Conservation (phyloP, 176 grass and related monocot genomes). For the Alloteropsis semialata region DNA sequence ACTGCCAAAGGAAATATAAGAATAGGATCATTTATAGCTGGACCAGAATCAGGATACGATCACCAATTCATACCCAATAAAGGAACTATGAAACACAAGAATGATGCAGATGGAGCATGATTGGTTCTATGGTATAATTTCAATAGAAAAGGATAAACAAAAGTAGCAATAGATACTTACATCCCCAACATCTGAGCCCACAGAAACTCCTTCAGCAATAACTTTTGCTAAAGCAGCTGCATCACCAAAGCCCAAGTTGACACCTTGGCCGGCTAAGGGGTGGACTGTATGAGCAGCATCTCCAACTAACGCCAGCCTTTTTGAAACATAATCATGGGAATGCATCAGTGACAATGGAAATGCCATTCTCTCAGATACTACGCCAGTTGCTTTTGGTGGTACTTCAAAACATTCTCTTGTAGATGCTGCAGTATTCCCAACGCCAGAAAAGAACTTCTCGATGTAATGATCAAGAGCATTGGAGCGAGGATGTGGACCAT, state of each 20-base stretch:
- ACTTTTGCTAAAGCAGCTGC: slow-evolving; percentile 66
- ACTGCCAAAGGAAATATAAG: slow-evolving; percentile 23
- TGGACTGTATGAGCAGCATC: slow-evolving; percentile 94
- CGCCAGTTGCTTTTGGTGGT: slow-evolving; percentile 58
- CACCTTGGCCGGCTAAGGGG: slow-evolving; percentile 87
- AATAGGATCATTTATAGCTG: not conserved
- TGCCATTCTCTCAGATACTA: slow-evolving; percentile 78
- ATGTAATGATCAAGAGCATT: slow-evolving; percentile 57
- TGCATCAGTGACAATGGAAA: slow-evolving; percentile 81
- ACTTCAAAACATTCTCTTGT: slow-evolving; percentile 84
- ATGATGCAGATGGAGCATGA: not conserved
- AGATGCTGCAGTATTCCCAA: slow-evolving; percentile 42
- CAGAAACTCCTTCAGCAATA: slow-evolving; percentile 64
- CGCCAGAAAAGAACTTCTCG: slow-evolving; percentile 56
- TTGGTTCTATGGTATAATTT: not conserved
- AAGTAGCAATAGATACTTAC: slow-evolving; percentile 40
- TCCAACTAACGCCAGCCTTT: slow-evolving; percentile 73
- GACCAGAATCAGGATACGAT: not conserved
- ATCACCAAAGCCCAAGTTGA: slow-evolving; percentile 94
- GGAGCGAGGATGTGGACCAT: slow-evolving; percentile 61
- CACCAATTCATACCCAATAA: not conserved
- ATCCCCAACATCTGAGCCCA: slow-evolving; percentile 65
- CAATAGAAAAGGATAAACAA: not conserved
- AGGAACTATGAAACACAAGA: not conserved
- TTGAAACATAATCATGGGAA: slow-evolving; percentile 68